Evolutionary conservation across 441 rosid species (phyloP), one percentile per base, ranked within the genome.

Genomic region (Erysimum cheiri): DNA sequence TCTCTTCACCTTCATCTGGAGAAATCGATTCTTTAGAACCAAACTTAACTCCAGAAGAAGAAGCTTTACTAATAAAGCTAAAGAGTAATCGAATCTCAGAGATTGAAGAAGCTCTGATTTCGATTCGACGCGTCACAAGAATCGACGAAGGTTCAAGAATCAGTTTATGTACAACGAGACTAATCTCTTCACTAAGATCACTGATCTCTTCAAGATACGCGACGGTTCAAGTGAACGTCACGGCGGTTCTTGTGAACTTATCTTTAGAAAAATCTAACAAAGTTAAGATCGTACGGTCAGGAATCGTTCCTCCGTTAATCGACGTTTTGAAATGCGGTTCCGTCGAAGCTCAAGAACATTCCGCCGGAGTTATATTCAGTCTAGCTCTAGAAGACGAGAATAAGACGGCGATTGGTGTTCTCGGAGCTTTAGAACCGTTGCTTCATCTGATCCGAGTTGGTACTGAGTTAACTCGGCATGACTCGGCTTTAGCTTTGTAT

Each of bases 341-440:
- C 4, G 70, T 77, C 1, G 96, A 94, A 65, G 92, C 91, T 4
- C 87, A 82, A 57, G 97, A 94, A 31, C 97, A 94, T 69, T 97
- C 94, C 26, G 78, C 82, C 33, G 97, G 92, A 54, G 92, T 88
- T 2, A 73, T 92, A 10, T 94, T 92, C 69, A 92, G 98, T 69
- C 72, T 94, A 63, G 88, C 98, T 8, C 77, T 92, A 0, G 98
- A 90, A 3, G 91, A 92, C 33, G 76, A 82, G 58, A 94, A 88
- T 76, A 92, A 87, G 80, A 84, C 86, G 4, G 98, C 94, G 29
- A 87, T 94, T 10, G 99, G 98, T 0, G 98, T 87, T 1, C 70
- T 92, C 50, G 99, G 99, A 9, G 98, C 87, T 5, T 60, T 94
- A 72, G 87, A 83, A 39, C 97, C 99, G 12, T 80, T 94, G 6